Evolutionary conservation across 164 flowering plant genomes (phyloP), one percentile per base, ranked within the genome.

Genomic region (Sextonia rubra): DNA sequence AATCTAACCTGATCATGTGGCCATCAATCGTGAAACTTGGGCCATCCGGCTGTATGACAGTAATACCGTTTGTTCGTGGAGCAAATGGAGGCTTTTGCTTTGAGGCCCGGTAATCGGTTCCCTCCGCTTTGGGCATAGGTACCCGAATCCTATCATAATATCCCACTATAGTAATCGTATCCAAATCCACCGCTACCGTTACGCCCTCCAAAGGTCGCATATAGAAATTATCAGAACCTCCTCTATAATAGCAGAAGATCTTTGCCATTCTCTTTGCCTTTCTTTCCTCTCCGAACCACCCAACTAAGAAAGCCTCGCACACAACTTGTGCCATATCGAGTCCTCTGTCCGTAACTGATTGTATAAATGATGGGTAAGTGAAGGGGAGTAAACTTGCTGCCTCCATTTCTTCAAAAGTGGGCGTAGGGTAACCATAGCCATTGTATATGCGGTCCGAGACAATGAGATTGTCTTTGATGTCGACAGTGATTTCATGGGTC

Each of bases 151-250:
- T 75, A 47, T 87, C 90, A 1, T 12, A 18, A 69, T 77, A 84
- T n/a, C 47, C 27, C 2, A 70, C 56, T 11, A 87, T 82, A 55
- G 71, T 12, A 85, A 82, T 80, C 1, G 64, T 3, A 47, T 89
- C 91, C 1, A 86, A 76, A 69, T 87, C 90, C 25, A 87, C 80
- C 3, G 82, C 5, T 15, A 84, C 47, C 20, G 64, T 83, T 32
- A 89, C 69, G 12, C 91, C 93, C 64, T 78, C 86, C n/a, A 89
- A 79, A 1, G 93, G 91, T 77, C 88, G 78, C 9, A 83, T 80
- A 37, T 70, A 89, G 14, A 85, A 73, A 65, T 85, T 87, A 3
- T 73, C 75, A 0, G 89, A 78, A 4, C 86, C 91, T 8, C 66
- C 80, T 24, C 81, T 52, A 27, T 86, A 86, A 27, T 69, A 85